Base-by-base conservation (phyloP, 257 asterid genomes). In the Nicotiana tomentosiformis region DNA sequence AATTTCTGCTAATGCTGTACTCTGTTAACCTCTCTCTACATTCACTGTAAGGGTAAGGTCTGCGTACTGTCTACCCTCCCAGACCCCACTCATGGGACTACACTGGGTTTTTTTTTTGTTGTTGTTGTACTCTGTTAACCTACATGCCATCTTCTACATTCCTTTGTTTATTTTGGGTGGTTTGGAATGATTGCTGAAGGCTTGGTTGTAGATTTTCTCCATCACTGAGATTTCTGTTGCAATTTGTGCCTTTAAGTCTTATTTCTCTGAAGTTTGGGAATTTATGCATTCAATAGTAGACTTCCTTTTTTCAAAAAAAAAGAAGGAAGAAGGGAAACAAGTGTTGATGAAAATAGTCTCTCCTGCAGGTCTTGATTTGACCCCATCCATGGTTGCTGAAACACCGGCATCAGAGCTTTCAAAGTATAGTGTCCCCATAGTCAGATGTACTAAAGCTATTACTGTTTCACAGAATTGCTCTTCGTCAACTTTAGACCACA, bases 341-440 rank as follows among this genome's bases (percentile, higher is more conserved):
- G 39, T 26, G 67, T 60, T 67, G 82, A 65, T 85, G 30, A 33
- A 66, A 78, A 18, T 85, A 51, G 51, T 29, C 66, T 23, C 79
- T 61, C 83, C 58, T 79, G n/a, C 79, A 83, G 91, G 86, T 86
- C 87, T 74, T 81, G 82, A 55, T 74, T 80, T 86, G 37, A 88
- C 84, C 32, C 84, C 87, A 77, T 87, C 83, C 16, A 77, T 91
- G 53, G 97, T 92, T 86, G 90, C 87, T 10, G 98, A 93, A 78
- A 93, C 97, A 12, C 97, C 97, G 14, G 80, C 89, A 20, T 86
- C 94, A 1, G 96, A 93, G 84, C 80, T 82, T 58, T 62, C 83
- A 76, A 86, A 86, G 39, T 30, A 84, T 66, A 82, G 85, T 69
- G 85, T 83, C 84, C 81, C 87, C 29, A 82, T 77, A 58, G 83